phyloP scores from a whole-genome alignment of 352 stramenopile genomes.

The Phytophthora pistaciae region DNA sequence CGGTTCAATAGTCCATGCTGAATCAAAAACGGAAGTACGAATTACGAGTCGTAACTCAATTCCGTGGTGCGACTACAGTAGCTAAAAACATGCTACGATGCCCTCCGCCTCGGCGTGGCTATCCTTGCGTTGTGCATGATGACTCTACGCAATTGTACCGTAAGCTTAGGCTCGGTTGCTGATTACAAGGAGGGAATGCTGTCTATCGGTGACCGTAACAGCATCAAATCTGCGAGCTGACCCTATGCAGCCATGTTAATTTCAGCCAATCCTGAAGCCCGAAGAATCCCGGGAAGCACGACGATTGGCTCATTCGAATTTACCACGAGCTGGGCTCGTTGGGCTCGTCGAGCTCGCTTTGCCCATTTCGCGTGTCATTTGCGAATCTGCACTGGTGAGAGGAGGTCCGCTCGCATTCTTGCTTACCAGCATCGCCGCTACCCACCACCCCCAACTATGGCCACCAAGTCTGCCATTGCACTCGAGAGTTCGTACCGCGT shows the following conservation, averaged over 20 bases:
- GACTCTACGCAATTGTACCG: not conserved
- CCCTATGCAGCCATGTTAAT: not conserved
- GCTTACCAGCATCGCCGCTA: not conserved
- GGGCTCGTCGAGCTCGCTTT: not conserved
- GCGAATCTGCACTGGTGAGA: not conserved
- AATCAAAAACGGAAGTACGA: no score
- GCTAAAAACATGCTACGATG: not conserved
- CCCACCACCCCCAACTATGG: slow-evolving; percentile 6
- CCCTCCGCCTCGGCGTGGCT: not conserved
- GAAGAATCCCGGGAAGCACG: not conserved
- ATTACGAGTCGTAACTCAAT: no score
- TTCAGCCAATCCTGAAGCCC: slow-evolving; percentile 15
- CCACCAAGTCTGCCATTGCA: slow-evolving; percentile 11
- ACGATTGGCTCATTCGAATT: not conserved
- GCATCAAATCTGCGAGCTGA: slow-evolving; percentile 1
- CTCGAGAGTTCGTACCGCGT: slow-evolving; percentile 44
- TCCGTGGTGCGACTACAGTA: no score
- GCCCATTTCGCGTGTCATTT: slow-evolving; percentile 2
- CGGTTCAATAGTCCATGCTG: no score
- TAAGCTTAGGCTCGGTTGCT: not conserved
- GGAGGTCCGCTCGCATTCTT: not conserved
- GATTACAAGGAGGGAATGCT: slow-evolving; percentile 8
- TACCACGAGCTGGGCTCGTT: not conserved
- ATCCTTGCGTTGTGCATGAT: not conserved
- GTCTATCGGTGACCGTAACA: slow-evolving; percentile 12